Evolutionary conservation across 2,329 filamentous ascomycete genomes (phyloP).

Genomic region (Tolypocladium endophyticum): DNA sequence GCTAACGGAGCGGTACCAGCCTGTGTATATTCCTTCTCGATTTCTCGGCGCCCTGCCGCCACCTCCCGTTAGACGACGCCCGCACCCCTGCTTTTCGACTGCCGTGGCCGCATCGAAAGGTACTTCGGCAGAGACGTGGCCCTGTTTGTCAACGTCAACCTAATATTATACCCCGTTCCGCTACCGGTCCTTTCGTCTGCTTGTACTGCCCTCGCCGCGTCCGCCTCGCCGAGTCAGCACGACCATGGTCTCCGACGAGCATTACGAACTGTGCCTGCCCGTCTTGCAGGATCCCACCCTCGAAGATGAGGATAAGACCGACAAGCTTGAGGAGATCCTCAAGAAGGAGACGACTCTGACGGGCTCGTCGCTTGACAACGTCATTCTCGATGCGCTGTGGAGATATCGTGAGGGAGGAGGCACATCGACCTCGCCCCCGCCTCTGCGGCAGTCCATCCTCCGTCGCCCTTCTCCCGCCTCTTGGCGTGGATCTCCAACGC

Average conservation of each 20-base stretch:
- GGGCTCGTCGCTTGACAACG: slow-evolving; percentile 75
- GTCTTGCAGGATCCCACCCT: slow-evolving; percentile 72
- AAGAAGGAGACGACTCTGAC: slow-evolving; percentile 66
- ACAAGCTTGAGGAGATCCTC: slow-evolving; percentile 78
- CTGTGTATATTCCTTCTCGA: not conserved
- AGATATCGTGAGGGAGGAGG: slow-evolving; percentile 61
- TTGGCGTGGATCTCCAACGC: slow-evolving; percentile 78
- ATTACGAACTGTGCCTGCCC: slow-evolving; percentile 84
- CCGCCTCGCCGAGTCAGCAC: slow-evolving; percentile 8
- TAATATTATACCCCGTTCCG: not conserved
- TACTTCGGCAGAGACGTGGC: not conserved
- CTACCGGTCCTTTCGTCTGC: not conserved
- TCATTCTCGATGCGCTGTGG: slow-evolving; percentile 85
- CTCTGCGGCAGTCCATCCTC: slow-evolving; percentile 79
- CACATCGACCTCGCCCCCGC: slow-evolving; percentile 62
- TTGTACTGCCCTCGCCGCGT: not conserved
- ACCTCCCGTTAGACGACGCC: not conserved
- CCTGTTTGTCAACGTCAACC: not conserved
- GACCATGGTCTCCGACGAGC: slow-evolving; percentile 82
- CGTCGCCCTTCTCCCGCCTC: slow-evolving; percentile 86
- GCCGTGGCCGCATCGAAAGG: not conserved
- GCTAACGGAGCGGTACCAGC: not conserved
- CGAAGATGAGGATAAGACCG: slow-evolving; percentile 92
- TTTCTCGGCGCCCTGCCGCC: not conserved
- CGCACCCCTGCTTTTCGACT: not conserved